Conservation (phyloP, 2,329 filamentous ascomycete species). For the Paecilomyces sp. region DNA sequence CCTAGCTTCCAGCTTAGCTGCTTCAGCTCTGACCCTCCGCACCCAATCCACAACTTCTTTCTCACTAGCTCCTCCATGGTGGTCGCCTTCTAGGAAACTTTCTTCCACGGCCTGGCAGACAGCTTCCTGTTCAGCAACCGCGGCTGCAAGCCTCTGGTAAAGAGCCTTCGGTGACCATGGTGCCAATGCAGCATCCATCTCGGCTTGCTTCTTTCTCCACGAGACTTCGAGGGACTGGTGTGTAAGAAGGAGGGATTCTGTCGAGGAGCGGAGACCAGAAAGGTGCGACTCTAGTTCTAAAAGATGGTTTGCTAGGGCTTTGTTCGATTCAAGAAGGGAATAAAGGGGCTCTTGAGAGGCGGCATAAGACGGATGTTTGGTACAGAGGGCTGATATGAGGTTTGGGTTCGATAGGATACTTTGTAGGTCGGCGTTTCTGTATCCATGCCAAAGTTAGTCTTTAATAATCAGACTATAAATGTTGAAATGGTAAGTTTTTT, state of each 20-base stretch:
- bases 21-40: constrained; percentile 69
- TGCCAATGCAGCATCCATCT: constrained; percentile 77
- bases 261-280: constrained; percentile 51
- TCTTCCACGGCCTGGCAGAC: constrained; percentile 81
- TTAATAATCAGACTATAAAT: constrained; percentile 7
- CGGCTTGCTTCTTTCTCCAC: constrained; percentile 80
- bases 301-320: constrained; percentile 53
- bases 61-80: constrained; percentile 56
- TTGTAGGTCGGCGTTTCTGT: constrained; percentile 50
- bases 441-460: not conserved
- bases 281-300: constrained; percentile 42
- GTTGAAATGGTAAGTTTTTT: constrained; percentile 3
- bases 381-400: constrained; percentile 69
- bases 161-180: constrained; percentile 81
- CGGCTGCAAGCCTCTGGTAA: constrained; percentile 72
- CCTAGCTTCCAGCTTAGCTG: constrained; percentile 68
- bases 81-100: constrained; percentile 70
- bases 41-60: constrained; percentile 83
- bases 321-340: constrained; percentile 62
- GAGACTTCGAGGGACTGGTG: constrained; percentile 85
- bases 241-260: constrained; percentile 74
- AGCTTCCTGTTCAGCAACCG: constrained; percentile 73
- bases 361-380: constrained; percentile 64
- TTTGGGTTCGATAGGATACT: constrained; percentile 64
- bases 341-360: constrained; percentile 60